These are phyloP conservation scores for Hypoxylon sp. DNA, from an alignment of 2,329 filamentous ascomycete genomes.

Conservation along the genomic window DNA sequence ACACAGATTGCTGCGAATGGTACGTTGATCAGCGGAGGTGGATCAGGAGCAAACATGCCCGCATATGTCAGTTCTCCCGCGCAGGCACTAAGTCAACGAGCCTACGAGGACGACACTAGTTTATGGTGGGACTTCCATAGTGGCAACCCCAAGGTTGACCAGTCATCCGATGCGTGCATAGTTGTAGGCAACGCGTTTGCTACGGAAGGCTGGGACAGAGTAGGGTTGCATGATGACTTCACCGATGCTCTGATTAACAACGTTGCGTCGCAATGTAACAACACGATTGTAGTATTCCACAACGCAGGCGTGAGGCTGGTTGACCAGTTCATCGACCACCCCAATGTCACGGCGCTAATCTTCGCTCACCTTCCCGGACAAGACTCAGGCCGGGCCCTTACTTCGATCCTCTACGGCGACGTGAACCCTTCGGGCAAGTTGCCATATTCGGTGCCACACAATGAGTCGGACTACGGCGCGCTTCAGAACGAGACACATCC, in stretches of 20 bases:
- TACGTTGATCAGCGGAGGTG: conserved; percentile 54
- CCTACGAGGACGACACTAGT: conserved; percentile 59
- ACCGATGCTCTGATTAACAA: conserved; percentile 63
- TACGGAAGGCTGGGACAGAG: conserved; percentile 71
- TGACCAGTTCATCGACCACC: conserved; percentile 70
- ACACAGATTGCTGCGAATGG: conserved; percentile 59
- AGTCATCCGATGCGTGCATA: conserved; percentile 67
- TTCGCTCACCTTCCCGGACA: conserved; percentile 58
- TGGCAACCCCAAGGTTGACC: conserved; percentile 56
- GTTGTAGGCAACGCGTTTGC: conserved; percentile 70
- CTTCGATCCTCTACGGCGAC: conserved; percentile 78
- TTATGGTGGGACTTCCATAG: conserved; percentile 62
- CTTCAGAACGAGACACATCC: conserved; percentile 50
- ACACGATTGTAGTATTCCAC: conserved; percentile 74
- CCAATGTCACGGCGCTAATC: conserved; percentile 79
- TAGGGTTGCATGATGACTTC: conserved; percentile 70
- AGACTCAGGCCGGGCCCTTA: conserved; percentile 80
- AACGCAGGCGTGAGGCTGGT: conserved; percentile 70
- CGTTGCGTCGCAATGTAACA: conserved; percentile 64
- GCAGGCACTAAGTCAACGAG: conserved; percentile 57
- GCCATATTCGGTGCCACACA: conserved; percentile 65
- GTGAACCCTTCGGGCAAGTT: conserved; percentile 61
- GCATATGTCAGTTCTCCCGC: conserved; percentile 58
- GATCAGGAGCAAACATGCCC: conserved; percentile 50
- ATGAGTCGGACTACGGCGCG: conserved; percentile 60